These are phyloP conservation scores for Oxyria digyna DNA, from an alignment of 148 eudicot species.

Conservation along the genomic window DNA sequence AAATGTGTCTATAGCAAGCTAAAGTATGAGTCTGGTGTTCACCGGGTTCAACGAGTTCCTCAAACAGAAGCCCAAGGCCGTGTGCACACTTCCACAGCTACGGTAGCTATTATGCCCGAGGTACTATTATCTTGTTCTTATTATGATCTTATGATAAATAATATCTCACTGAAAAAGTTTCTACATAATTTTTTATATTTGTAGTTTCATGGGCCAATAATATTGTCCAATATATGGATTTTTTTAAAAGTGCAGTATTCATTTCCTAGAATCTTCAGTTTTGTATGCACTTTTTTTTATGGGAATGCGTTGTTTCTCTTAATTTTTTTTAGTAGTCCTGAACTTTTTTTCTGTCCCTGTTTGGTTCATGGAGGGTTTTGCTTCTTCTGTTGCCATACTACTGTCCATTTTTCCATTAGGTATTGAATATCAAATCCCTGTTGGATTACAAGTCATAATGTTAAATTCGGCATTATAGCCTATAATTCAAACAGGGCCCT, in stretches of 20 bases:
- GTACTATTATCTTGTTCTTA: slow-evolving; percentile 17
- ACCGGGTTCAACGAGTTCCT: slow-evolving; percentile 98
- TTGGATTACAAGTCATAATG: too few relatives aligned
- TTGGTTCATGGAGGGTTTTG: background rate
- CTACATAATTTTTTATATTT: background rate
- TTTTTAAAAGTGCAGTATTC: too few relatives aligned
- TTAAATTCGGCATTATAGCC: background rate
- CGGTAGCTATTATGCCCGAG: slow-evolving; percentile 99
- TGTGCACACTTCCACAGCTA: slow-evolving; percentile 97
- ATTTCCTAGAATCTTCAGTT: background rate
- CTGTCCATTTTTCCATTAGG: background rate
- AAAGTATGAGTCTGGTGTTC: slow-evolving; percentile 93
- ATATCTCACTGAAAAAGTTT: background rate
- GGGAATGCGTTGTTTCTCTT: background rate
- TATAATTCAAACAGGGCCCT: too few relatives aligned
- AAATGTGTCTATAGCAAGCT: slow-evolving; percentile 86
- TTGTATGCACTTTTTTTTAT: background rate
- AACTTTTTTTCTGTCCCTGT: background rate
- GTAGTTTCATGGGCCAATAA: background rate
- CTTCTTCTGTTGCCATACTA: background rate
- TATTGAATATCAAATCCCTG: too few relatives aligned
- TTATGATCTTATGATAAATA: background rate
- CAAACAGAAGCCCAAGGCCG: slow-evolving; percentile 97
- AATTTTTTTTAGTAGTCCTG: background rate
- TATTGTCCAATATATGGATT: background rate